Base-by-base conservation (phyloP, 768 basidiomycete genomes). In the Mycena filopes region DNA sequence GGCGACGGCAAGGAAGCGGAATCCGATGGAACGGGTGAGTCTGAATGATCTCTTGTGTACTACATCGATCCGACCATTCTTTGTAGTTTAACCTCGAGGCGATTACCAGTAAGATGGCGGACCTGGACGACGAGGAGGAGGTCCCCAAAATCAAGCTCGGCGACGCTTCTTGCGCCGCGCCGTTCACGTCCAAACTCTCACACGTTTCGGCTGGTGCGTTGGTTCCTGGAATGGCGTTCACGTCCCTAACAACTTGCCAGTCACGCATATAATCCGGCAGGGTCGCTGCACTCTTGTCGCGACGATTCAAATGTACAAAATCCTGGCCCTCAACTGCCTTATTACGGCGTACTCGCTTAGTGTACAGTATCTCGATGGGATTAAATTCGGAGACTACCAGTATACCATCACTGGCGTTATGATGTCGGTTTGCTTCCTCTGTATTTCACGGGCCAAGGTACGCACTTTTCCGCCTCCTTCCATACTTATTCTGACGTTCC, bases 291-390 rank as follows among this genome's bases (percentile, higher is more conserved):
- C 98, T 1, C 88, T 99, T 20, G 98, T 99, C 47, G 98, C 98
- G 2, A 99, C 98, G 4, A 92, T 97, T 57, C 98, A 99, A 80
- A 99, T 99, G 98, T 99, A 98, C 88, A 98, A 98, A 83, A 99
- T 99, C 70, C 83, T 99, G 40, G 98, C 97, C 1, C 81, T 99
- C 60, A 99, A 99, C 75, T 99, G 98, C 74, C 83, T 99, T 43
- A 99, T 99, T 78, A 97, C 96, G 4, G 98, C 98, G n/a, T 99
- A 97, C 81, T 96, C 94, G 75, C 83, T 99, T 65, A 96, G 94
- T 70, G 98, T 99, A 31, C 96, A 97, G 77, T 98, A 99, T 74
- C 84, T 99, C 2, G 97, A 99, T 68, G 98, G 98, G 21, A 98
- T 99, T 85, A 99, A 99, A 78, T 98, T 96, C 77, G 98, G 98